phyloP scores from a whole-genome alignment of 1,139 yeast species.

The Zygosaccharomyces pseudobailii region DNA sequence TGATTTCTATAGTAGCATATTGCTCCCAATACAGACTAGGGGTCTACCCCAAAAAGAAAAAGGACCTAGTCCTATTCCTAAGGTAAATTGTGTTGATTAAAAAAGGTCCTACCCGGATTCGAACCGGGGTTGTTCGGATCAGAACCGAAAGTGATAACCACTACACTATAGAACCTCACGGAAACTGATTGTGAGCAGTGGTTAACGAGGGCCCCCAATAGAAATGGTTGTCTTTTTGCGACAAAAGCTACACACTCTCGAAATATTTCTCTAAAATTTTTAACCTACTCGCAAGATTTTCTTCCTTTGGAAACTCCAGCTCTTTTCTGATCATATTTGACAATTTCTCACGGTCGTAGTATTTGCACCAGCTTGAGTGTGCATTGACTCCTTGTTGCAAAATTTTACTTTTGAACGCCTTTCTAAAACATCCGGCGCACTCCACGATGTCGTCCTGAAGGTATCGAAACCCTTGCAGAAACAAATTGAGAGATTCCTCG shows the following conservation, averaged over 20 bases:
- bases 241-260: slow-evolving; percentile 1
- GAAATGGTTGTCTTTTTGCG: too few relatives aligned
- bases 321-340: slow-evolving; percentile 7
- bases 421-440: slow-evolving; percentile 17
- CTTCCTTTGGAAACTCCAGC: background rate
- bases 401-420: slow-evolving; percentile 9
- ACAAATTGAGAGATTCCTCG: slow-evolving; percentile 3
- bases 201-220: too few relatives aligned
- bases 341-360: slow-evolving; percentile 11
- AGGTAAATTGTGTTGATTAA: slow-evolving; percentile 15
- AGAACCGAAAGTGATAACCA: slow-evolving; percentile 53
- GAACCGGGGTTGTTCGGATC: slow-evolving; percentile 82
- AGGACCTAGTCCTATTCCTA: slow-evolving; percentile 7
- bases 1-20: too few relatives aligned
- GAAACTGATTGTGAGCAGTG: too few relatives aligned
- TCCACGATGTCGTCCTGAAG: slow-evolving; percentile 6
- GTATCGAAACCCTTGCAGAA: slow-evolving; percentile 11
- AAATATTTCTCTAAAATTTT: slow-evolving; percentile 4
- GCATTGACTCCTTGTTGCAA: slow-evolving; percentile 10
- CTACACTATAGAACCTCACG: slow-evolving; percentile 46
- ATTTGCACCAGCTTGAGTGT: slow-evolving; percentile 22
- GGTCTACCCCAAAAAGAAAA: background rate
- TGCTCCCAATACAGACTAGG: too few relatives aligned
- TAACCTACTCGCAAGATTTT: slow-evolving; percentile 4
- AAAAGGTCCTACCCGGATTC: slow-evolving; percentile 80